These are phyloP conservation scores for Chaetomium sp. DNA, from an alignment of 2,329 filamentous ascomycete genomes.

Conservation along the genomic window DNA sequence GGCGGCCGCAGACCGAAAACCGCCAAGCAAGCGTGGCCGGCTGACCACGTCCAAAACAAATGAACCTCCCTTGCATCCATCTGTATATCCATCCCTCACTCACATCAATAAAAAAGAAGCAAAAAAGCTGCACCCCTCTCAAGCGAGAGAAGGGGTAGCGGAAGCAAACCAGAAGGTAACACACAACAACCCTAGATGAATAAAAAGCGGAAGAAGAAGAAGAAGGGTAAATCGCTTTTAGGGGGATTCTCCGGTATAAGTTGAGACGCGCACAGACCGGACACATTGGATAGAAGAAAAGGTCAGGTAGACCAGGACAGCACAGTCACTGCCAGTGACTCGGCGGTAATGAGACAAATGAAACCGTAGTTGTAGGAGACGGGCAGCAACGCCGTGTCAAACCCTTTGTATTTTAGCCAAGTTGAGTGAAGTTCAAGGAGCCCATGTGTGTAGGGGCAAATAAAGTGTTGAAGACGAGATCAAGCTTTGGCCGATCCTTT, in stretches of 20 bases:
- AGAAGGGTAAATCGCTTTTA: conserved; percentile 3
- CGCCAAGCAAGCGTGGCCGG: background rate
- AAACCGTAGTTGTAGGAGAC: background rate
- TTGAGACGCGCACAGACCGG: background rate
- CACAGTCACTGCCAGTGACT: background rate
- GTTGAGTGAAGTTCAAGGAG: background rate
- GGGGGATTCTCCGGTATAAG: conserved; percentile 7
- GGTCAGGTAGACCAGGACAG: background rate
- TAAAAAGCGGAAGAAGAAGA: background rate
- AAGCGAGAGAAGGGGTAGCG: background rate
- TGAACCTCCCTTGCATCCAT: conserved; percentile 2
- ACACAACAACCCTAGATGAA: background rate
- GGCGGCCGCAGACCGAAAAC: background rate
- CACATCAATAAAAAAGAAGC: background rate
- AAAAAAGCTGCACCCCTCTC: background rate
- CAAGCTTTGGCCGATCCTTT: background rate
- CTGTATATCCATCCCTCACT: background rate
- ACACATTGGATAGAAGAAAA: background rate
- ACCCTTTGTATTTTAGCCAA: background rate
- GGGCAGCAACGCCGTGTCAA: background rate
- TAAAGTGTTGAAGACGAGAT: background rate
- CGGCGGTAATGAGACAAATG: background rate
- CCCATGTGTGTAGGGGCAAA: background rate
- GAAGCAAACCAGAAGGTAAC: background rate
- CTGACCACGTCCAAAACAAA: conserved; percentile 1